Evolutionary conservation across 768 basidiomycete genomes (phyloP).

Genomic region (Pleurotus sapidus): DNA sequence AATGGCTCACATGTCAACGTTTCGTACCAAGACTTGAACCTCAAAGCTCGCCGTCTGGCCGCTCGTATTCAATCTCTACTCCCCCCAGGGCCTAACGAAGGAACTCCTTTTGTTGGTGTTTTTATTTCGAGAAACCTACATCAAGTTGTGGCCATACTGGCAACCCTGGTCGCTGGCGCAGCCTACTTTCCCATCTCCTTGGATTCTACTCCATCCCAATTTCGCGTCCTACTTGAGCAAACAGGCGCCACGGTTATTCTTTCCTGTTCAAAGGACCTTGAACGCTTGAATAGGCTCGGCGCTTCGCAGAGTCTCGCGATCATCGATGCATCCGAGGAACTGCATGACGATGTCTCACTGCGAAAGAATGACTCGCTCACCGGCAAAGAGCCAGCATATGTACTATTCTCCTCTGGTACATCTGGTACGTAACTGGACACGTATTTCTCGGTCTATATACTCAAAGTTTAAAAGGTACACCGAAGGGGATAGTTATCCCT

Average conservation of each 20-base stretch:
- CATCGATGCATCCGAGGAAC: background rate
- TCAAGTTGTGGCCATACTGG: background rate
- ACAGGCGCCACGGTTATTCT: background rate
- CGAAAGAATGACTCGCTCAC: background rate
- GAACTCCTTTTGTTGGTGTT: background rate
- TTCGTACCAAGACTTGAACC: background rate
- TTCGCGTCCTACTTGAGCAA: background rate
- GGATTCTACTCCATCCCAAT: background rate
- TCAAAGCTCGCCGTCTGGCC: background rate
- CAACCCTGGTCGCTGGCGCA: background rate
- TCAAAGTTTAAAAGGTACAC: background rate
- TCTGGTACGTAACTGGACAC: background rate
- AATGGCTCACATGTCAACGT: background rate
- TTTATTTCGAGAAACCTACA: background rate
- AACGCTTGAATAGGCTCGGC: background rate
- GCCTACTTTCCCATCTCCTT: background rate
- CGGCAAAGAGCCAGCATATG: background rate
- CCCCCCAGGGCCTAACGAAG: background rate
- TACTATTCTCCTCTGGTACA: background rate
- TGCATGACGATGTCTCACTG: background rate
- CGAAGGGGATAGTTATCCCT: background rate
- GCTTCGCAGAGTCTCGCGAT: background rate
- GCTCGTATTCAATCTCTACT: background rate
- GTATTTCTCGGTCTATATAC: background rate
- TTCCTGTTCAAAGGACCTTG: background rate